These are phyloP conservation scores for Mucor ambiguus DNA, from an alignment of 371 early-diverging fungal genomes.

Conservation along the genomic window DNA sequence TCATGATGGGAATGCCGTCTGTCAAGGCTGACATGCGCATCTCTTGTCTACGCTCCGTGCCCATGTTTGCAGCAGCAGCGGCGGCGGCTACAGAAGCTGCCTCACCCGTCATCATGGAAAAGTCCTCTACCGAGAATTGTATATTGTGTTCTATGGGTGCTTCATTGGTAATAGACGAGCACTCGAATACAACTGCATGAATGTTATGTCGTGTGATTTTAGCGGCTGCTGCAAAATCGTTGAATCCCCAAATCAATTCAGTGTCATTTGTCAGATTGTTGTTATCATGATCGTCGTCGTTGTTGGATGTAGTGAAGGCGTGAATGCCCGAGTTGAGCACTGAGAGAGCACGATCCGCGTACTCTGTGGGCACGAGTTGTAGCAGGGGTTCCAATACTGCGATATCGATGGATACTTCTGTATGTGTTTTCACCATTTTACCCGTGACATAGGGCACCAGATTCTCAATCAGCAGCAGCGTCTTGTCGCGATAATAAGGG, in stretches of 20 bases:
- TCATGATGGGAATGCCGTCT: slow-evolving; percentile 7
- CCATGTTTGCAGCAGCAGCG: not conserved
- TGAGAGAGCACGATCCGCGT: slow-evolving; percentile 66
- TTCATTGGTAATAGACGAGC: slow-evolving; percentile 47
- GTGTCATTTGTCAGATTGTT: slow-evolving; percentile 22
- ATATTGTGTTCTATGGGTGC: slow-evolving; percentile 48
- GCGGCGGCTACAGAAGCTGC: not conserved
- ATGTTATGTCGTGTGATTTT: slow-evolving; percentile 51
- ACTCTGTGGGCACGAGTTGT: slow-evolving; percentile 65
- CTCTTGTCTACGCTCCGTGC: not conserved
- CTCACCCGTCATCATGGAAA: slow-evolving; percentile 47
- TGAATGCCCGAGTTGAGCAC: slow-evolving; percentile 72
- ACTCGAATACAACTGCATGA: slow-evolving; percentile 56
- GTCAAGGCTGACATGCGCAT: not conserved
- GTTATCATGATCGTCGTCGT: no score
- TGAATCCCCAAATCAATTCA: slow-evolving; percentile 40
- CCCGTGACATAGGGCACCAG: slow-evolving; percentile 62
- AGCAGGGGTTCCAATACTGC: slow-evolving; percentile 56
- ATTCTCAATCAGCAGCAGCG: slow-evolving; percentile 65
- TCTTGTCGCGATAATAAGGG: slow-evolving; percentile 64
- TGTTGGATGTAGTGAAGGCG: slow-evolving; percentile 19
- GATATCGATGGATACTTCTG: slow-evolving; percentile 33
- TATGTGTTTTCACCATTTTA: slow-evolving; percentile 17
- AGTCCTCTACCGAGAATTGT: slow-evolving; percentile 52
- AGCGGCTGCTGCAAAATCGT: slow-evolving; percentile 33